Conservation (phyloP, 202 grass and related monocot species). For the Miscanthus sacchariflorus region DNA sequence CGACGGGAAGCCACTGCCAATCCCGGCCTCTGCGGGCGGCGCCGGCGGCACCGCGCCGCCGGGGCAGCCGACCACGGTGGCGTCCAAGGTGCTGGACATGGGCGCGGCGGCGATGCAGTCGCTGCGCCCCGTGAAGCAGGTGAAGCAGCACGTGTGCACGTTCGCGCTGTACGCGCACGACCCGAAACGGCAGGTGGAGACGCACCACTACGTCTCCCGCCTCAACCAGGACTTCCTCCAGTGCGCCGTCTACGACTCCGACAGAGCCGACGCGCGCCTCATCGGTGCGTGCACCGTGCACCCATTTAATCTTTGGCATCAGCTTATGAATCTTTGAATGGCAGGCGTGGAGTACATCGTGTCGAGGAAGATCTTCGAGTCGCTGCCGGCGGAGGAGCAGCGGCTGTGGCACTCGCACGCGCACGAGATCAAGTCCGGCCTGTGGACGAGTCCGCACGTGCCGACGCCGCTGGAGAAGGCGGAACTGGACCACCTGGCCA, state of each 20-base stretch:
- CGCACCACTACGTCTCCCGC: constrained; percentile 71
- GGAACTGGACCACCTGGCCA: constrained; percentile 60
- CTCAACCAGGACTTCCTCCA: constrained; percentile 89
- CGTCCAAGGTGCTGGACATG: constrained; percentile 63
- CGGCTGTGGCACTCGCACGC: constrained; percentile 88
- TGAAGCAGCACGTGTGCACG: constrained; percentile 83
- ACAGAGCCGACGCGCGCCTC: constrained; percentile 52
- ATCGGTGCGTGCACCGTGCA: constrained; percentile 45
- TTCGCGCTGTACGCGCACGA: constrained; percentile 84
- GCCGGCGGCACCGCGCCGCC: constrained; percentile 17
- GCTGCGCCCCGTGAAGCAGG: constrained; percentile 70
- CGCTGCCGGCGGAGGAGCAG: constrained; percentile 64
- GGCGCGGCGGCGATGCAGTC: constrained; percentile 72
- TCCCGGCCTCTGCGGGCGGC: constrained; percentile 18
- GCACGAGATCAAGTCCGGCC: constrained; percentile 73
- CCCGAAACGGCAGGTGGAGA: constrained; percentile 76
- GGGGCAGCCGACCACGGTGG: constrained; percentile 53
- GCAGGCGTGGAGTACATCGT: constrained; percentile 82
- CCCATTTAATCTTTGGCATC: neutral
- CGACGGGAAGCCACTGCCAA: constrained; percentile 47
- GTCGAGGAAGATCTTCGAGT: constrained; percentile 58
- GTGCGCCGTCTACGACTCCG: constrained; percentile 87
- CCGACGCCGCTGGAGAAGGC: constrained; percentile 58
- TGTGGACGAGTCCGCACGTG: constrained; percentile 62
- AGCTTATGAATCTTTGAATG: neutral